These are phyloP conservation scores for Pseudogymnoascus sp. DNA, from an alignment of 2,329 filamentous ascomycete genomes.

Conservation along the genomic window DNA sequence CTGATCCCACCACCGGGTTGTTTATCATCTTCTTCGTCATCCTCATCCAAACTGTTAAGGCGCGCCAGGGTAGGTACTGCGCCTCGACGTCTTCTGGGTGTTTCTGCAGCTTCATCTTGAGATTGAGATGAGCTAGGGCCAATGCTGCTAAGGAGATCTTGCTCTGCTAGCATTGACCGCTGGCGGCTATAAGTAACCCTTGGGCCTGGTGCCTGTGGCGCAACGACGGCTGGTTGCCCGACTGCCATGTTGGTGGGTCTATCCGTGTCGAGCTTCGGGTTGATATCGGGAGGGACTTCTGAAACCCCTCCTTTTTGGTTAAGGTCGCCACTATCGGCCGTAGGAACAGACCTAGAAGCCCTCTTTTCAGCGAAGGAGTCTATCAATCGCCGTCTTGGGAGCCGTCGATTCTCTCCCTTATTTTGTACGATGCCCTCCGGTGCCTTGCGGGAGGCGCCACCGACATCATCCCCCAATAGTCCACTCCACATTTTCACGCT, in stretches of 20 bases:
- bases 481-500: slow-evolving; percentile 25
- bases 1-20: slow-evolving; percentile 39
- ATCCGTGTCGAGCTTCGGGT: not conserved
- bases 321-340: slow-evolving; percentile 12
- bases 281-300: not conserved
- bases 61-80: slow-evolving; percentile 23
- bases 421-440: not conserved
- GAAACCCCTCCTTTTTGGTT: slow-evolving; percentile 10
- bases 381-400: slow-evolving; percentile 26
- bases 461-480: slow-evolving; percentile 17
- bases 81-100: slow-evolving; percentile 17
- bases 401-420: slow-evolving; percentile 10
- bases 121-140: slow-evolving; percentile 6
- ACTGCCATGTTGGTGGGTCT: not conserved
- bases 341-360: slow-evolving; percentile 12
- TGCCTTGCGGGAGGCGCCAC: not conserved
- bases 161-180: slow-evolving; percentile 29
- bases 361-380: slow-evolving; percentile 28
- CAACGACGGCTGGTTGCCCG: not conserved
- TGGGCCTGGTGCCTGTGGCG: slow-evolving; percentile 17
- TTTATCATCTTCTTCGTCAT: slow-evolving; percentile 25
- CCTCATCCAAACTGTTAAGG: slow-evolving; percentile 25
- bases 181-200: slow-evolving; percentile 30
- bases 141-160: slow-evolving; percentile 24
- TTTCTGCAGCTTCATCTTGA: slow-evolving; percentile 15